Conservation (phyloP, 164 flowering plant species). For the Chimonanthus praecox region DNA sequence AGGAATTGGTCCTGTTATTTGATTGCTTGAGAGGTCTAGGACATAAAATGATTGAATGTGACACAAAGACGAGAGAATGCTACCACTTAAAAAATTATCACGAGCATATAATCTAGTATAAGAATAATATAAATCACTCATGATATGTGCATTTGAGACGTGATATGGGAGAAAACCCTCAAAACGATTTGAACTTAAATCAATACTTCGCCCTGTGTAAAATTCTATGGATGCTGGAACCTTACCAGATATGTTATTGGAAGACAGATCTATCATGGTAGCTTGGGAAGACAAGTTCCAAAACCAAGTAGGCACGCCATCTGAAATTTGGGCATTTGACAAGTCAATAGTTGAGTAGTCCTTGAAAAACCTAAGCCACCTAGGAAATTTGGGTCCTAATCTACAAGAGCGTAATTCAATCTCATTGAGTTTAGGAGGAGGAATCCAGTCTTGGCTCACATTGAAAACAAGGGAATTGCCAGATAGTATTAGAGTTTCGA, state of each 20-base stretch:
- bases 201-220: neutral
- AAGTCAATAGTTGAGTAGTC: neutral
- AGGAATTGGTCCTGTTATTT: constrained; percentile 12
- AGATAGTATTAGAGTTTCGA: too few relatives aligned
- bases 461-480: neutral
- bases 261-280: too few relatives aligned
- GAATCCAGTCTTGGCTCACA: neutral
- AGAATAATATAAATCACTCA: neutral
- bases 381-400: neutral
- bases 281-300: neutral
- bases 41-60: neutral
- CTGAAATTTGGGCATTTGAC: neutral
- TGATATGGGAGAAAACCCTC: neutral
- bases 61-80: neutral
- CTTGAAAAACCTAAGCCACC: neutral
- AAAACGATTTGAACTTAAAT: neutral
- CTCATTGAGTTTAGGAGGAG: neutral
- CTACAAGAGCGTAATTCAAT: neutral
- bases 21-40: neutral
- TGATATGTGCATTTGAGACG: neutral
- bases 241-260: neutral
- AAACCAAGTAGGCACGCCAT: neutral
- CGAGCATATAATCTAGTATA: neutral
- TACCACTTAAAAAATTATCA: neutral
- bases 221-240: neutral